These are phyloP conservation scores for Cystobasidium slooffiae DNA, from an alignment of 1,284 basidiomycete species.

Conservation along the genomic window DNA sequence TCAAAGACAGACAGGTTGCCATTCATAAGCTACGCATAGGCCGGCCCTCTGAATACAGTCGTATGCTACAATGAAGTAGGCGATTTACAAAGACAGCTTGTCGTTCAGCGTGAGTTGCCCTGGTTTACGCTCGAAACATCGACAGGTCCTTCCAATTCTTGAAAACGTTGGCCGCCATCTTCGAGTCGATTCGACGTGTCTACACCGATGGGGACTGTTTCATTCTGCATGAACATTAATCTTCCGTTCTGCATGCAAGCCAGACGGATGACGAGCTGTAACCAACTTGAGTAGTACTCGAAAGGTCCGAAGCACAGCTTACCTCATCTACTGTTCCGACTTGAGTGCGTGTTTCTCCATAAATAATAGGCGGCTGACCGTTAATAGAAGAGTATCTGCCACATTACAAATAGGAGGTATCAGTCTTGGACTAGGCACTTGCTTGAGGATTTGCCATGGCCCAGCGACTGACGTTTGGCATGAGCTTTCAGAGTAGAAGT, in stretches of 20 bases:
- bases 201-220: neutral
- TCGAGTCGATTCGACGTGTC: neutral
- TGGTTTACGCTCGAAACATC: neutral
- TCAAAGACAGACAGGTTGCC: no score
- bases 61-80: no score
- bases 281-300: no score
- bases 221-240: constrained; percentile 4
- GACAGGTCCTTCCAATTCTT: neutral
- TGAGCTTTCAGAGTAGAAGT: no score
- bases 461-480: no score
- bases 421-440: no score
- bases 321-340: constrained; percentile 4
- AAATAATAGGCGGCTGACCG: constrained; percentile 1
- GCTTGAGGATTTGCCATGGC: no score
- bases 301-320: neutral
- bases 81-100: no score
- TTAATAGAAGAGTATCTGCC: neutral
- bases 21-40: no score
- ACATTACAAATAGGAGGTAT: no score
- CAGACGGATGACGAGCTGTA: neutral
- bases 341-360: neutral
- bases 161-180: neutral
- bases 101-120: neutral
- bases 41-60: no score
- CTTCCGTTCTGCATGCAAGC: neutral